A percentile compares a stretch with the other conserved stretches of the same genome.
These are phyloP conservation scores for Xylaria digitata DNA, from an alignment of 2,329 filamentous ascomycete species.

Conservation along the genomic window DNA sequence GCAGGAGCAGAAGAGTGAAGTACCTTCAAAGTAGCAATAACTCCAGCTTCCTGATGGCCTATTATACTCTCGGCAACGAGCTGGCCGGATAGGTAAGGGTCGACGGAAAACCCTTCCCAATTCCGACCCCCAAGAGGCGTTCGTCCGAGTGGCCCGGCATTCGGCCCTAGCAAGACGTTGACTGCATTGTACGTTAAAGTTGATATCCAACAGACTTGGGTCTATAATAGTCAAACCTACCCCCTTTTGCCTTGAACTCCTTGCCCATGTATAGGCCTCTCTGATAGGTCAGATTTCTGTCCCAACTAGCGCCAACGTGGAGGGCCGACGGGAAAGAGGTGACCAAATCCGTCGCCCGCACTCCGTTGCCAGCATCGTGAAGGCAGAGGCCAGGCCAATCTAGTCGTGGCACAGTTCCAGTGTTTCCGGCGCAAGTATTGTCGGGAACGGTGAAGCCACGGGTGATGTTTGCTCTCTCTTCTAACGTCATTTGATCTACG, in stretches of 20 bases:
- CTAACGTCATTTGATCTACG: conserved; percentile 71
- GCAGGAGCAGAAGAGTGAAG: background rate
- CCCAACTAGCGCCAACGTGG: conserved; percentile 65
- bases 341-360: conserved; percentile 61
- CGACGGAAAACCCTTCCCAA: conserved; percentile 73
- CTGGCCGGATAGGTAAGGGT: conserved; percentile 77
- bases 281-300: conserved; percentile 63
- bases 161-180: conserved; percentile 73
- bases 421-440: conserved; percentile 62
- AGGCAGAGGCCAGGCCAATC: conserved; percentile 61
- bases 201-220: background rate
- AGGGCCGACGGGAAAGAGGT: conserved; percentile 61
- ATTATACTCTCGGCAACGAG: conserved; percentile 77
- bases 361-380: conserved; percentile 62
- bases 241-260: conserved; percentile 67
- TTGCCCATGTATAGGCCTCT: conserved; percentile 64
- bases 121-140: conserved; percentile 75
- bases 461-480: conserved; percentile 69
- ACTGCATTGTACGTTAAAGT: conserved; percentile 42
- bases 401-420: conserved; percentile 58
- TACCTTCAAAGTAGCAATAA: conserved; percentile 79
- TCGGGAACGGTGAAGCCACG: conserved; percentile 57
- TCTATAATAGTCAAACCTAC: conserved; percentile 37
- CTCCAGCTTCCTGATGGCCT: conserved; percentile 80
- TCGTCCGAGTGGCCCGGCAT: conserved; percentile 76